Evolutionary conservation across 257 asterid species (phyloP).

Genomic region (Solanum medicagineum): DNA sequence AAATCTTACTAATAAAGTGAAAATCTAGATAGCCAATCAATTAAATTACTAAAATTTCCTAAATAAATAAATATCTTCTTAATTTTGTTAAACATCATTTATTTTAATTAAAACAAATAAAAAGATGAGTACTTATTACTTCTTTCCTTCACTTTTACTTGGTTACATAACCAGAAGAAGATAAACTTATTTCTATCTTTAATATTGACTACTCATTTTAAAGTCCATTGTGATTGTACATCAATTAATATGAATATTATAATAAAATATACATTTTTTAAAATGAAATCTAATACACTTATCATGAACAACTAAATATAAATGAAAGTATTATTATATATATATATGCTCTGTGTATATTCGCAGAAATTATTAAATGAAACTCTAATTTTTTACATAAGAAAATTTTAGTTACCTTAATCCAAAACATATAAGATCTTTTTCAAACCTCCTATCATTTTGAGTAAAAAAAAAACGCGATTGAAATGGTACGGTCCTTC

Average conservation of each 20-base stretch:
- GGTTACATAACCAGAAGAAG: too few relatives aligned
- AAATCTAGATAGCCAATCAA: not conserved
- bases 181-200: not conserved
- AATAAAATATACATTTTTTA: too few relatives aligned
- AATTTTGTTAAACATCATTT: not conserved
- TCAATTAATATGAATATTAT: too few relatives aligned
- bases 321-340: not conserved
- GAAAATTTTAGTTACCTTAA: not conserved
- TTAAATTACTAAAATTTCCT: too few relatives aligned
- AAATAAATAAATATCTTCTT: too few relatives aligned
- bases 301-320: not conserved
- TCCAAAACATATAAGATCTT: not conserved
- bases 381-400: not conserved
- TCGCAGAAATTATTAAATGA: not conserved
- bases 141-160: not conserved
- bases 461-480: not conserved
- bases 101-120: not conserved
- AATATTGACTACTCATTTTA: not conserved
- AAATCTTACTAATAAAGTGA: too few relatives aligned
- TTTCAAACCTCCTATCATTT: not conserved
- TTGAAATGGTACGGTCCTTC: not conserved
- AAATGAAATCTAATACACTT: too few relatives aligned
- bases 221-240: not conserved
- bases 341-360: not conserved
- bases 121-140: not conserved